Evolutionary conservation across 257 asterid species (phyloP).

Genomic region (Solanum chmielewskii): DNA sequence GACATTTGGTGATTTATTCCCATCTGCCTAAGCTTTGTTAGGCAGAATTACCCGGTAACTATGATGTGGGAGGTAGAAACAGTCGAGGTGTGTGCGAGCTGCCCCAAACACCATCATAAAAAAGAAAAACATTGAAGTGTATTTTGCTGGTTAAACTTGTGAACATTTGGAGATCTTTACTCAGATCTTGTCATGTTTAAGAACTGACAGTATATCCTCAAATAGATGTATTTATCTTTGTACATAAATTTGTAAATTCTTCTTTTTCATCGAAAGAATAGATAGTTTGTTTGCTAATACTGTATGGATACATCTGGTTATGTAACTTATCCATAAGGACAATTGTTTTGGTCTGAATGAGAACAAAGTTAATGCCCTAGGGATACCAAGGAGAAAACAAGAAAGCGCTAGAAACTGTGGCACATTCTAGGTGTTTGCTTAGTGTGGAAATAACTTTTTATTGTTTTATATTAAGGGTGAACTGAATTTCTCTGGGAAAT

Average conservation of each 20-base stretch:
- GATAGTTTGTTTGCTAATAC: background rate
- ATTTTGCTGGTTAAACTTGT: background rate
- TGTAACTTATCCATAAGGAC: background rate
- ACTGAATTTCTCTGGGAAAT: background rate
- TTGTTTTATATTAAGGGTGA: background rate
- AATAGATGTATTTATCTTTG: background rate
- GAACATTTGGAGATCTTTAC: background rate
- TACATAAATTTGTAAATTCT: background rate
- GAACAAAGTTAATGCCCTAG: background rate
- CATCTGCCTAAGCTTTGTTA: background rate
- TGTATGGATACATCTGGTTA: background rate
- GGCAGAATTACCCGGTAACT: background rate
- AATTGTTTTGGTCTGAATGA: background rate
- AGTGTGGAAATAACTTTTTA: background rate
- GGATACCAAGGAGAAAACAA: background rate
- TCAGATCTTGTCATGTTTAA: background rate
- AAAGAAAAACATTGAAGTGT: background rate
- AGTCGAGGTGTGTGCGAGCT: background rate
- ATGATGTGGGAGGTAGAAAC: background rate
- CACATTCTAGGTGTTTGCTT: background rate
- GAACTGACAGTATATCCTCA: background rate
- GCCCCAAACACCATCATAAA: background rate
- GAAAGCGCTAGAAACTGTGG: background rate
- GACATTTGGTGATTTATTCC: background rate
- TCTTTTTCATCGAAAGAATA: background rate